phyloP scores from a whole-genome alignment of 371 early-diverging fungal species.

The Nematocida ausubeli region DNA sequence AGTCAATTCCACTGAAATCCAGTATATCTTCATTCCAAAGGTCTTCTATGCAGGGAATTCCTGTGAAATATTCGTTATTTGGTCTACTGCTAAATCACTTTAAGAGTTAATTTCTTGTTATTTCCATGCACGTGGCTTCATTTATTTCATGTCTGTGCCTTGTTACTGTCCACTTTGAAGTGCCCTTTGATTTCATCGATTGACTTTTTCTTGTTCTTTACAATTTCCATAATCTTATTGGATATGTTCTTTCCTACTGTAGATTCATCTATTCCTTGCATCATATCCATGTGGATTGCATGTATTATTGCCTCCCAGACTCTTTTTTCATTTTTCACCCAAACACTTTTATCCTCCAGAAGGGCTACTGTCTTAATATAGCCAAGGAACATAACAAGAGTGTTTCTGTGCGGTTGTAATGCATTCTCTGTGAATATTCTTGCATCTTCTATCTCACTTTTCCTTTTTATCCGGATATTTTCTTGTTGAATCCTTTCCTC shows the following conservation, averaged over 20 bases:
- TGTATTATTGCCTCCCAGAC: slow-evolving; percentile 1
- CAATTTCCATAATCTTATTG: background rate
- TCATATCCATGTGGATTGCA: background rate
- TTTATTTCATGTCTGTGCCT: no score
- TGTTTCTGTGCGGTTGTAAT: background rate
- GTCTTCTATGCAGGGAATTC: no score
- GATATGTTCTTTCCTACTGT: background rate
- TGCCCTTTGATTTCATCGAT: background rate
- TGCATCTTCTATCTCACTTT: background rate
- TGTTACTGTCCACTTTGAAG: no score
- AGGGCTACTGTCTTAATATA: background rate
- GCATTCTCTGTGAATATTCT: background rate
- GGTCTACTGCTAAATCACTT: no score
- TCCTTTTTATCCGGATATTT: background rate
- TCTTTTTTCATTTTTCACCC: background rate
- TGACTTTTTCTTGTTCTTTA: background rate
- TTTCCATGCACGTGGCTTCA: no score
- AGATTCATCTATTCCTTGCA: background rate
- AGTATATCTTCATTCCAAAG: no score
- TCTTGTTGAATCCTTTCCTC: background rate
- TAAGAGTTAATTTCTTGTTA: no score
- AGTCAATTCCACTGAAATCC: no score
- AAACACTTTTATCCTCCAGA: background rate
- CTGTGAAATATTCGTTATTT: no score
- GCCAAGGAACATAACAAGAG: background rate